Conservation (phyloP, 495 filamentous ascomycete genomes). For the Xylaria longipes region DNA sequence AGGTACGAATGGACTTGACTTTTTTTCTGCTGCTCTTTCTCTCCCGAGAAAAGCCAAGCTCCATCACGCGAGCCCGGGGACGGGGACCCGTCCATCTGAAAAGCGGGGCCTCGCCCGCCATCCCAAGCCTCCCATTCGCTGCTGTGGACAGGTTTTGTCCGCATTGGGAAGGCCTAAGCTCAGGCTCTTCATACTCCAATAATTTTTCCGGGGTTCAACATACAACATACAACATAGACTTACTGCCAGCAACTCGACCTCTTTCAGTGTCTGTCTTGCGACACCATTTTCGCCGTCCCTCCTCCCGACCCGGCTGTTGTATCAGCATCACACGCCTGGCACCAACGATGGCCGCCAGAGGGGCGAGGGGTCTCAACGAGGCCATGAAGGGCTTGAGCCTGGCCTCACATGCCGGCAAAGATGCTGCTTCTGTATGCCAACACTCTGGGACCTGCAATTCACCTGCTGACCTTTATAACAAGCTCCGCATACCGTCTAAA, state of each 20-base stretch:
- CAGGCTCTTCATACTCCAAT: slow-evolving; percentile 25
- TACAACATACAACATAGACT: background rate
- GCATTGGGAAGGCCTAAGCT: slow-evolving; percentile 4
- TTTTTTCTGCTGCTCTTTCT: slow-evolving; percentile 14
- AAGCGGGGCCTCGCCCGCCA: background rate
- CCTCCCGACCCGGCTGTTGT: background rate
- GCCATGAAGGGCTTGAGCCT: slow-evolving; percentile 52
- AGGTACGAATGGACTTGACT: slow-evolving; percentile 5
- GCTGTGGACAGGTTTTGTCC: background rate
- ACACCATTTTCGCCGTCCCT: background rate
- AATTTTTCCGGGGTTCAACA: slow-evolving; percentile 38
- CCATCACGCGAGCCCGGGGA: background rate
- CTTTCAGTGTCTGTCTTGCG: background rate
- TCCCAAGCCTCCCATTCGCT: slow-evolving; percentile 16
- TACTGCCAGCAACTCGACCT: background rate
- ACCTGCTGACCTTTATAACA: background rate
- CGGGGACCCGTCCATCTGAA: background rate
- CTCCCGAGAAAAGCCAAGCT: background rate
- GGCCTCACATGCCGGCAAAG: slow-evolving; percentile 47
- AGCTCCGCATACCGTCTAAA: slow-evolving; percentile 34
- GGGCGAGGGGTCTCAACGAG: slow-evolving; percentile 54
- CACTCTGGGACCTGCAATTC: background rate
- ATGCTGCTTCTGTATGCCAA: slow-evolving; percentile 38
- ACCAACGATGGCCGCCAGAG: slow-evolving; percentile 50
- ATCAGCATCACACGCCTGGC: background rate